phyloP scores from a whole-genome alignment of 352 stramenopile species.

The Phytophthora tentaculata region DNA sequence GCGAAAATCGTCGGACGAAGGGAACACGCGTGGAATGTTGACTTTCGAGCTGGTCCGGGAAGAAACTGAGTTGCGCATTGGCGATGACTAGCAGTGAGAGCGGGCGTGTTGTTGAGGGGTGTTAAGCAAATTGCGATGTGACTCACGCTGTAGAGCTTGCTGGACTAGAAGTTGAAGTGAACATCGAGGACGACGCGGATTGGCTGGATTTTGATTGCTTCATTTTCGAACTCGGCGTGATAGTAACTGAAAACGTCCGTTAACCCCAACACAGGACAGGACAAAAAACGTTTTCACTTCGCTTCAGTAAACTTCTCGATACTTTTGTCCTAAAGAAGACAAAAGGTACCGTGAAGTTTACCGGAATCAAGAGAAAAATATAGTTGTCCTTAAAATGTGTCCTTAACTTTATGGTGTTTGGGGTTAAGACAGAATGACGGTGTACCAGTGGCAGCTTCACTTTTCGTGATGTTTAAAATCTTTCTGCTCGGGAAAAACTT shows the following conservation, averaged over 20 bases:
- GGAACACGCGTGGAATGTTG: constrained; percentile 38
- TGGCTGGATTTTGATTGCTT: constrained; percentile 18
- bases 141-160: not conserved
- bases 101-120: not conserved
- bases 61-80: not conserved
- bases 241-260: constrained; percentile 1
- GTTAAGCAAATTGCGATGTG: constrained; percentile 7
- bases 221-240: constrained; percentile 4
- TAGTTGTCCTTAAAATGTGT: too few relatives aligned
- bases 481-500: too few relatives aligned
- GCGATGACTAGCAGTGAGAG: too few relatives aligned
- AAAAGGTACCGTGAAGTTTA: too few relatives aligned
- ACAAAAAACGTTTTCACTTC: too few relatives aligned
- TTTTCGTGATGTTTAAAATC: too few relatives aligned
- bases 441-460: too few relatives aligned
- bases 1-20: constrained; percentile 19
- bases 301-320: too few relatives aligned
- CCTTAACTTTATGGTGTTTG: too few relatives aligned
- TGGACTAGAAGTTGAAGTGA: constrained; percentile 11
- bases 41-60: not conserved
- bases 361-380: too few relatives aligned
- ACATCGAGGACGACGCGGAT: not conserved
- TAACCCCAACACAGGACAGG: too few relatives aligned
- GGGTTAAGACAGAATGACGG: not conserved
- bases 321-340: too few relatives aligned